Percentiles rank a stretch among this genome's conserved stretches.
Conservation (phyloP, 257 asterid species). For the Ajuga chamaepitys region DNA sequence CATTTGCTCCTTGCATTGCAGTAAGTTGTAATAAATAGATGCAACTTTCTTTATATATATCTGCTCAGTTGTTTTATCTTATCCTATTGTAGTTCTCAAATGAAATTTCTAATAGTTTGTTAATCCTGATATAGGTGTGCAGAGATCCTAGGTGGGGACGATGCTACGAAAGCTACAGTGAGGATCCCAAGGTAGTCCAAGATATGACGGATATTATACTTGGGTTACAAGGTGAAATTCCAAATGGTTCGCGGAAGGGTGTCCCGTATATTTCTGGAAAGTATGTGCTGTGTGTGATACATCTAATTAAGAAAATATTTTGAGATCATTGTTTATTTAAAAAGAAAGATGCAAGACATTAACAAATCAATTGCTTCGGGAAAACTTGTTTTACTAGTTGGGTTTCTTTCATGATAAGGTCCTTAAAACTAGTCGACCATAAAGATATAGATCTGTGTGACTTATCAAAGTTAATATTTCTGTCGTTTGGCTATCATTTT, state of each 20-base stretch:
- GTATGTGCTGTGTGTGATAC: slow-evolving; percentile 40
- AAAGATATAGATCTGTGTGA: neutral
- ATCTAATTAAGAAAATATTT: neutral
- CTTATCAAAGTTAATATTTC: neutral
- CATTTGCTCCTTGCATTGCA: slow-evolving; percentile 92
- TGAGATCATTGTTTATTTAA: neutral
- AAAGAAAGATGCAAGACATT: neutral
- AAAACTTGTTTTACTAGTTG: neutral
- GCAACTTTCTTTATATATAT: neutral
- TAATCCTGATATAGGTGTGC: slow-evolving; percentile 51
- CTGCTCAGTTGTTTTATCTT: neutral
- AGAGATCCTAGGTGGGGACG: slow-evolving; percentile 99
- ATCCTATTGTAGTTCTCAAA: neutral
- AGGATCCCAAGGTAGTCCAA: slow-evolving; percentile 73
- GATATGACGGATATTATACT: slow-evolving; percentile 78
- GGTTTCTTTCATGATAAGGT: neutral
- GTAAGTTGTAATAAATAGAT: slow-evolving; percentile 39
- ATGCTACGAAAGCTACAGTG: slow-evolving; percentile 90
- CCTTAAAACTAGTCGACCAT: neutral
- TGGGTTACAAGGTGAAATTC: slow-evolving; percentile 86
- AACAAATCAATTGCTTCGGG: neutral
- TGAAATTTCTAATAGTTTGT: neutral
- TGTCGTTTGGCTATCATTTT: neutral
- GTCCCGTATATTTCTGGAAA: slow-evolving; percentile 73
- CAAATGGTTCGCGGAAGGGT: slow-evolving; percentile 61